Conservation (phyloP, 2,329 filamentous ascomycete species). For the Fusarium beomiforme region DNA sequence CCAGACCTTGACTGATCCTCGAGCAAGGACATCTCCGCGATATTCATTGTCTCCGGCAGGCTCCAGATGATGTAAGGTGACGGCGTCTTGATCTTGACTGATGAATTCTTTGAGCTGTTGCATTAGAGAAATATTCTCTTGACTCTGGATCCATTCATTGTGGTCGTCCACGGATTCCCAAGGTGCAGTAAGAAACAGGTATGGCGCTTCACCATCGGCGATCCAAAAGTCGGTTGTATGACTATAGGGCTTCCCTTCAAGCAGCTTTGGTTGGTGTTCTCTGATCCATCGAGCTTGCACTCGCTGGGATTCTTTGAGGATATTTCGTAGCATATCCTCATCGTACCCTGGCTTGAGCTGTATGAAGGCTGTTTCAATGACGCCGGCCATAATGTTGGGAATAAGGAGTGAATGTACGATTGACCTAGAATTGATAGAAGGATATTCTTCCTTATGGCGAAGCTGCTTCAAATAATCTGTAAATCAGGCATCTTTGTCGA, state of each 20-base stretch:
- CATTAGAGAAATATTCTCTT: slow-evolving; percentile 52
- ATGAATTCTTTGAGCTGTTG: slow-evolving; percentile 48
- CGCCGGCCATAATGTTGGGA: slow-evolving; percentile 44
- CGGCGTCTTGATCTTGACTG: slow-evolving; percentile 43
- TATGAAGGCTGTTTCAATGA: slow-evolving; percentile 54
- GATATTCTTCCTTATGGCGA: not conserved
- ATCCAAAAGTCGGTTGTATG: slow-evolving; percentile 50
- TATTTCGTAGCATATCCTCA: slow-evolving; percentile 47
- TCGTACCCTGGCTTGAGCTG: slow-evolving; percentile 45
- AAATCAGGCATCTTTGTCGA: slow-evolving; percentile 10
- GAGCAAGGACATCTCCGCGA: slow-evolving; percentile 38
- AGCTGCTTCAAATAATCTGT: not conserved
- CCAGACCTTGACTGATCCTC: slow-evolving; percentile 49
- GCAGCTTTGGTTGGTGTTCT: slow-evolving; percentile 49
- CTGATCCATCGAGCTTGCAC: slow-evolving; percentile 55
- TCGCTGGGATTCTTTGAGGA: slow-evolving; percentile 46
- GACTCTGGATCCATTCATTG: slow-evolving; percentile 54
- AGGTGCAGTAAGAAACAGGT: slow-evolving; percentile 55
- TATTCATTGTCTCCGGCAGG: slow-evolving; percentile 44
- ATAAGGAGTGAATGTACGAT: not conserved
- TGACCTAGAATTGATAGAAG: not conserved
- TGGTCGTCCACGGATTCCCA: slow-evolving; percentile 57
- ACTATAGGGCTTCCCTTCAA: slow-evolving; percentile 43
- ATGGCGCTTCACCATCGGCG: slow-evolving; percentile 48
- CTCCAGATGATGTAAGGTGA: slow-evolving; percentile 56